These are phyloP conservation scores for Mucor circinelloides DNA, from an alignment of 371 early-diverging fungal species.

Conservation along the genomic window DNA sequence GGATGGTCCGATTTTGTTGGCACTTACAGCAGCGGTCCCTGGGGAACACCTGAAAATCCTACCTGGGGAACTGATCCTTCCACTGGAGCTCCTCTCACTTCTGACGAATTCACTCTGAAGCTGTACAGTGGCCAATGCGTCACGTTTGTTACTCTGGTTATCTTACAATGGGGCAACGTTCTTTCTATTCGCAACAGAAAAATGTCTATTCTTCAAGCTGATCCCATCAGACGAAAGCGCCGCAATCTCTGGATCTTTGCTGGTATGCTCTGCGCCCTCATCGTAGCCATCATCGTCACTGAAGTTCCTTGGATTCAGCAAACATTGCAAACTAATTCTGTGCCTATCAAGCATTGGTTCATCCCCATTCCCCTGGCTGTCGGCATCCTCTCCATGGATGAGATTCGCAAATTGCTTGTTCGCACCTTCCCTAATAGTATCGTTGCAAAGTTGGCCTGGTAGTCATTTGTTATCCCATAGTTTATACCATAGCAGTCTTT, in stretches of 20 bases:
- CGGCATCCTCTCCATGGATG: constrained; percentile 55
- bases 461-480: not conserved
- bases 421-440: constrained; percentile 36
- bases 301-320: constrained; percentile 57
- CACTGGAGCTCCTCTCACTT: constrained; percentile 34
- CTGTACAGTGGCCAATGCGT: constrained; percentile 57
- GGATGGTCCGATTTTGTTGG: constrained; percentile 30
- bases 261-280: constrained; percentile 43
- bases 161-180: constrained; percentile 55
- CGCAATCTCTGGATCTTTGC: constrained; percentile 51
- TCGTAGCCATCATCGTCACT: constrained; percentile 57
- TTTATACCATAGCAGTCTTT: no score
- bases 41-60: constrained; percentile 49
- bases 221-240: constrained; percentile 46
- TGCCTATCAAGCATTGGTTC: constrained; percentile 73
- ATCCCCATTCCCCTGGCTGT: constrained; percentile 62
- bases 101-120: constrained; percentile 41
- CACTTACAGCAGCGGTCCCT: constrained; percentile 44
- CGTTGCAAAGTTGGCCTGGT: constrained; percentile 17
- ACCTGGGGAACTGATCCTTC: constrained; percentile 45
- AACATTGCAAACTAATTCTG: constrained; percentile 58
- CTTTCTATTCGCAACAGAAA: constrained; percentile 61
- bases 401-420: constrained; percentile 54
- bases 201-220: constrained; percentile 57
- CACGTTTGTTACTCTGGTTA: constrained; percentile 62